Evolutionary conservation across 2,329 filamentous ascomycete species (phyloP), one percentile per base, ranked within the genome.

Genomic region (Colletotrichum tofieldiae): DNA sequence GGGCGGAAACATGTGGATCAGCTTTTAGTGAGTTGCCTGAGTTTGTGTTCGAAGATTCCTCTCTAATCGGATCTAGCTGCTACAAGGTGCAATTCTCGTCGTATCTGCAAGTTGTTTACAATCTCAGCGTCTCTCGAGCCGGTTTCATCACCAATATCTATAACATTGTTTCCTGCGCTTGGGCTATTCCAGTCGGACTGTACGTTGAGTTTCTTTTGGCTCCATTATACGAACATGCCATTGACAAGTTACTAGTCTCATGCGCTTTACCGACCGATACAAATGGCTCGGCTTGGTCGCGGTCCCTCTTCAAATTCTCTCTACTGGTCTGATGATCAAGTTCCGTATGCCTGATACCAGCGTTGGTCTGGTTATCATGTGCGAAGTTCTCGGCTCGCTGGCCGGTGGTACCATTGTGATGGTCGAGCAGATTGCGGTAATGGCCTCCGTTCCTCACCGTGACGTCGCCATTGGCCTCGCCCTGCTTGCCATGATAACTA

Each of bases 71-170:
- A n/a, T 14, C 14, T 9, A 71, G 67, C 55, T 75, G 75, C 75
- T 79, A 80, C 78, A 81, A 81, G 73, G 80, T 79, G 43, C 85
- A 84, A 71, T 84, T 84, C 29, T 80, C 81, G 32, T 86, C 84
- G 0, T 84, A 82, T 14, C 74, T 86, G 0, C 78, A 84, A 37
- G 78, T 85, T 1, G 78, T 86, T 16, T 73, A 79, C 29, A 77
- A 76, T 56, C 75, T 79, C 18, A 75, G 65, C 49, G 73, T 80
- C 5, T 68, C 76, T 1, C 56, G 80, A 8, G 77, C 79, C 4
- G 76, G 76, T 43, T 81, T 81, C 47, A 77, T 82, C 35, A 71
- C 68, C 37, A 79, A 79, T 65, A 80, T 79, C 32, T 82, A 80
- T 75, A 78, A 76, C 26, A 76, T 85, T 2, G 84, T 84, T 6